Conservation (phyloP, 208 protist species). For the Wallacemonas sp. region DNA sequence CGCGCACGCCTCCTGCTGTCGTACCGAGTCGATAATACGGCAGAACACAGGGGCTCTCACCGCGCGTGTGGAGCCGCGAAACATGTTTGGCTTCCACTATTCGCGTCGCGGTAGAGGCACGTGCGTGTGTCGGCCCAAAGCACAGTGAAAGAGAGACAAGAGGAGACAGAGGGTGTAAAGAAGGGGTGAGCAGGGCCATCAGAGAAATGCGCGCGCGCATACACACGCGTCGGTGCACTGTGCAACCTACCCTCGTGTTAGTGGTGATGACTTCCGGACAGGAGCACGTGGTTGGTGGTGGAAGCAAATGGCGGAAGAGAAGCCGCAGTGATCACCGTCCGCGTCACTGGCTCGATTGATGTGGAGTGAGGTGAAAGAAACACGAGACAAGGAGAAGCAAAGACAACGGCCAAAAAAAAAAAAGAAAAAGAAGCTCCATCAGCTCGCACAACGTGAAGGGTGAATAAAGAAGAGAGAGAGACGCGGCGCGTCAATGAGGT, state of each 20-base stretch:
- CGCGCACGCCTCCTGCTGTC: constrained; percentile 58
- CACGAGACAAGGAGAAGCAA: neutral
- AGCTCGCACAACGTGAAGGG: too few relatives aligned
- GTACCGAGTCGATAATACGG: constrained; percentile 75
- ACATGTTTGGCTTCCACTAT: constrained; percentile 10
- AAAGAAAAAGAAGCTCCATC: neutral
- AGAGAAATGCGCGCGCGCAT: too few relatives aligned
- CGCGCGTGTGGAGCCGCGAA: constrained; percentile 10
- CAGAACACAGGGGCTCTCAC: constrained; percentile 67
- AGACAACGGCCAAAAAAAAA: neutral
- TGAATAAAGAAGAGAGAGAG: neutral
- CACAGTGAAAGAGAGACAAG: neutral
- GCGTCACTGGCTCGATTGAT: neutral
- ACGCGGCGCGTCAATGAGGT: too few relatives aligned
- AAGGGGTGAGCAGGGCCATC: too few relatives aligned
- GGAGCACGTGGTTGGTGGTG: neutral
- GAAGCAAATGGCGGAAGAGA: neutral
- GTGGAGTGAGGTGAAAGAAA: neutral
- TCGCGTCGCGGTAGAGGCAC: too few relatives aligned
- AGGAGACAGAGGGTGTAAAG: neutral
- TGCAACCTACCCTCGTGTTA: too few relatives aligned
- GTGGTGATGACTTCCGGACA: neutral
- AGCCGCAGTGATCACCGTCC: too few relatives aligned
- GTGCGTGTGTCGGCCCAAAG: neutral
- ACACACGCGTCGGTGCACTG: too few relatives aligned